Conservation (phyloP, 257 asterid species). For the Asclepias syriaca region DNA sequence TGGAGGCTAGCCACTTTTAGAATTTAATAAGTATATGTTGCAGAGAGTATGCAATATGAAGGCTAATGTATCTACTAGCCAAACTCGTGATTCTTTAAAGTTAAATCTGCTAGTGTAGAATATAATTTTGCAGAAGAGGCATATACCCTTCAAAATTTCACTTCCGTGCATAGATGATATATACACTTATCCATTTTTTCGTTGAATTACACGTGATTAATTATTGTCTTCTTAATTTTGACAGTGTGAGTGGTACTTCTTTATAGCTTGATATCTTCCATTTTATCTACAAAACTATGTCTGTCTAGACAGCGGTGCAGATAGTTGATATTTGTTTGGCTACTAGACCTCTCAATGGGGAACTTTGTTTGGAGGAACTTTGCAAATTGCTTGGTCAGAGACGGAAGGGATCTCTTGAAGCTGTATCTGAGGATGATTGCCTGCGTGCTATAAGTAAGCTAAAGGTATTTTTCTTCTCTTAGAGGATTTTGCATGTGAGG, state of each 20-base stretch:
- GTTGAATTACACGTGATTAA: background rate
- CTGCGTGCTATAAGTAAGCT: constrained; percentile 97
- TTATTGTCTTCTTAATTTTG: background rate
- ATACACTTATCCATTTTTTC: background rate
- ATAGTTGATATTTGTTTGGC: constrained; percentile 89
- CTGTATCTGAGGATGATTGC: constrained; percentile 90
- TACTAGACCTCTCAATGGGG: constrained; percentile 84
- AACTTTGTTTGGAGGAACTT: constrained; percentile 88
- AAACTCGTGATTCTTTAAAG: background rate
- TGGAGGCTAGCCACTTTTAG: background rate
- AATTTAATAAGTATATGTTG: background rate
- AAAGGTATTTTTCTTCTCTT: constrained; percentile 48
- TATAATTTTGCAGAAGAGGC: background rate
- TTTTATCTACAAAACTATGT: background rate
- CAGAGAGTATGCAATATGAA: background rate
- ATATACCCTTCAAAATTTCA: background rate
- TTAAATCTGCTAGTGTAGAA: background rate
- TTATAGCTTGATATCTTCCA: background rate
- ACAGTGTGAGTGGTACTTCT: background rate
- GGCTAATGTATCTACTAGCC: background rate
- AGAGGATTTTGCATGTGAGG: background rate
- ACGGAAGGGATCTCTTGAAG: constrained; percentile 80
- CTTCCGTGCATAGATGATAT: background rate
- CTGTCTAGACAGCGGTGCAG: constrained; percentile 86
- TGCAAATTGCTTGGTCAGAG: constrained; percentile 74